Evolutionary conservation across 192 early-diverging fungal genomes (phyloP), one percentile per base, ranked within the genome.

Genomic region (Pecoramyces ruminantium): DNA sequence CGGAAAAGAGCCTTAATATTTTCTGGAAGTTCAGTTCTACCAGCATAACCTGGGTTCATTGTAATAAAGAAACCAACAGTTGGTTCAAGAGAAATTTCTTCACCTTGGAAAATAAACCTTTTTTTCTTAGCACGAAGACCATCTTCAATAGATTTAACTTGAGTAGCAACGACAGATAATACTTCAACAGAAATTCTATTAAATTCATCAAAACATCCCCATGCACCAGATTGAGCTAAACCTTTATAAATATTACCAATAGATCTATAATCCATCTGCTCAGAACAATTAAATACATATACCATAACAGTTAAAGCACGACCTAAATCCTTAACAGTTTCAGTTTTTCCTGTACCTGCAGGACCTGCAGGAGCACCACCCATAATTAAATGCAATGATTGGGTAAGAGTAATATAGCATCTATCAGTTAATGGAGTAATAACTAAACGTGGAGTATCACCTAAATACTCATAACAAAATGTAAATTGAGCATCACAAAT

Each of bases 241-340:
- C 90, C 90, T 81, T 91, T 91, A 84, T 90, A 92, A 83, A 92
- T 92, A 80, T 92, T 92, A 79, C 90, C 90, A 29, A 90, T 87
- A 16, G 89, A 91, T 78, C 89, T 91, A 83, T 92, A 92, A 81
- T 92, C 90, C 90, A 92, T 92, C 80, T 92, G 90, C 81, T 92
- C 90, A 5, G 87, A 88, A 82, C 90, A 92, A 82, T 92, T 92
- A 83, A 92, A 92, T 15, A 92, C 90, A 80, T 92, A 92, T 11
- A 92, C 90, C 90, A 92, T 92, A 82, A 91, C 90, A 1, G 88
- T 89, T 14, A 92, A 84, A 29, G 90, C 90, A 81, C 90, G 90
- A 27, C 90, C 90, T 58, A 92, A 83, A 87, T 92, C 90, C 83
- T 92, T 92, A 21, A 88, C 88, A 25, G 90, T 91, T 80, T 91